Base-by-base conservation (phyloP, 2,329 filamentous ascomycete genomes). In the Xylariaceae sp. region DNA sequence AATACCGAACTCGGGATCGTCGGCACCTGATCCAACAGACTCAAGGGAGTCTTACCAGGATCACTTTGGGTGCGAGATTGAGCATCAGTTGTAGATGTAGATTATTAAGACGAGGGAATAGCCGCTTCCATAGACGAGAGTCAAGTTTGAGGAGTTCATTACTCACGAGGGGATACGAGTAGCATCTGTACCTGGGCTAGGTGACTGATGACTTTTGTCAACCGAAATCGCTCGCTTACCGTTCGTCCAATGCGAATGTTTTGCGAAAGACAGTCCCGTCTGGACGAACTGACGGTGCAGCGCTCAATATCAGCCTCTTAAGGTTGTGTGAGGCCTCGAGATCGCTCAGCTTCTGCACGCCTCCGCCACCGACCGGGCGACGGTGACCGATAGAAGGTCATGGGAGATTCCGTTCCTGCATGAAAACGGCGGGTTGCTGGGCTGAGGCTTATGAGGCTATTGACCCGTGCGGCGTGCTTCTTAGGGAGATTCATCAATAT, bases 261-360 rank as follows among this genome's bases (percentile, higher is more conserved):
- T 4, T 15, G 11, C 11, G 5, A 11, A 45, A 15, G 13, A 45
- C 41, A 45, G 13, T 2, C n/a, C 11, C 5, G 11, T 45, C 41
- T 45, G 41, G 41, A 11, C 4, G 41, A n/a, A 9, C 37, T 41
- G 37, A 41, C 8, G 37, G 9, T 1, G 8, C 37, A 1, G 9
- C 9, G 37, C 37, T 41, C 37, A 30, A 30, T 30, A 13, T 41
- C 37, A 13, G 37, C 37, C 37, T 41, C 37, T 41, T 41, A 41
- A 41, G 13, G 9, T 11, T 45, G 11, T 45, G 13, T n/a, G n/a
- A n/a, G 41, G 41, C n/a, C 13, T 45, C 41, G 41, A 45, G 9
- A 41, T 41, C 41, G 10, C n/a, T 58, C 58, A 56, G 61, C 55
- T 62, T 23, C 49, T 51, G 49, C 23, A 51, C 54, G 54, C 54